phyloP scores from a whole-genome alignment of 768 basidiomycete species.

The Phylloporus sp. region DNA sequence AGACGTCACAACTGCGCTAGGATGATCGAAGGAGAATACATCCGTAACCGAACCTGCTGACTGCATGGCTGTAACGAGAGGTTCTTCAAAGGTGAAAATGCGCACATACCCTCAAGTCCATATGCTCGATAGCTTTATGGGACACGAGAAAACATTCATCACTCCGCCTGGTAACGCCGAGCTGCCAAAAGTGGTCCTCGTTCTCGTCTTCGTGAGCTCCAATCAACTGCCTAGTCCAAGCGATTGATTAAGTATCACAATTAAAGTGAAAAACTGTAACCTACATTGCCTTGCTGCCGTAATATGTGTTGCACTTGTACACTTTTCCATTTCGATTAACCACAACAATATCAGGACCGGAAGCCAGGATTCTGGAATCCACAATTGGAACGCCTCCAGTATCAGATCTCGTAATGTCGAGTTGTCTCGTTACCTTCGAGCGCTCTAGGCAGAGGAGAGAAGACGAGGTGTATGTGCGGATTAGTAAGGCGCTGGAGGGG shows the following conservation, averaged over 20 bases:
- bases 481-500: conserved; percentile 23
- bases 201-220: conserved; percentile 4
- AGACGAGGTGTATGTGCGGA: conserved; percentile 46
- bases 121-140: conserved; percentile 34
- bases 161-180: conserved; percentile 35
- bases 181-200: conserved; percentile 47
- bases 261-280: not conserved
- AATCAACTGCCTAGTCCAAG: conserved; percentile 19
- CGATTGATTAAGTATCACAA: not conserved
- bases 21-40: conserved; percentile 34
- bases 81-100: not conserved
- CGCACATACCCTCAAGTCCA: conserved; percentile 55
- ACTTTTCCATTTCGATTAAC: conserved; percentile 51
- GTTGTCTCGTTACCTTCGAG: conserved; percentile 30
- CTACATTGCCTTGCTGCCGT: conserved; percentile 39
- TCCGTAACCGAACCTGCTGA: conserved; percentile 20
- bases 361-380: conserved; percentile 42
- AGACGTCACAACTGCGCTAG: conserved; percentile 46
- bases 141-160: conserved; percentile 47
- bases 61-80: conserved; percentile 24
- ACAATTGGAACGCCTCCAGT: conserved; percentile 38
- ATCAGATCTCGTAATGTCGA: conserved; percentile 37
- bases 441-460: conserved; percentile 34
- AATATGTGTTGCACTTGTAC: conserved; percentile 40
- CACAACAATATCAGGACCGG: conserved; percentile 33